Percentiles rank a stretch among this genome's conserved stretches.
phyloP scores from a whole-genome alignment of 495 filamentous ascomycete genomes.

The Penicillium pulvis region DNA sequence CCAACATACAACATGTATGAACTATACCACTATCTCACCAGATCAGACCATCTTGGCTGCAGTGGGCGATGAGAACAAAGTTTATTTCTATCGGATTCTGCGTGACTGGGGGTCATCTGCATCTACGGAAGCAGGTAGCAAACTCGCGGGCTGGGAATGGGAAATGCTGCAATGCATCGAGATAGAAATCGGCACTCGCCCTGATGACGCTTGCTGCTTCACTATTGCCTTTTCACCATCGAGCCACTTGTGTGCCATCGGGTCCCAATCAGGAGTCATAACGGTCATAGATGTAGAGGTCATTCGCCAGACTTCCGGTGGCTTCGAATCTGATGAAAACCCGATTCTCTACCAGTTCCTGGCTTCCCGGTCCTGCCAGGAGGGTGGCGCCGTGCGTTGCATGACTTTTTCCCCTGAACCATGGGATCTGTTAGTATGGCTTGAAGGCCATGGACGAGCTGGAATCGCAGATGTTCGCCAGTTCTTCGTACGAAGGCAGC shows the following conservation, averaged over 20 bases:
- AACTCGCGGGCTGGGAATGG: constrained; percentile 44
- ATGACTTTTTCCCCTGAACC: constrained; percentile 90
- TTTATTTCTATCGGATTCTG: constrained; percentile 72
- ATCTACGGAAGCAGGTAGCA: constrained; percentile 45
- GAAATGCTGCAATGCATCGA: constrained; percentile 36
- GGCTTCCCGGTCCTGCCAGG: constrained; percentile 59
- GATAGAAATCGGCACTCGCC: constrained; percentile 37
- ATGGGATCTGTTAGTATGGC: constrained; percentile 90
- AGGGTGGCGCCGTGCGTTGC: constrained; percentile 79
- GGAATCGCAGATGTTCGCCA: constrained; percentile 83
- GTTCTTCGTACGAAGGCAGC: constrained; percentile 74
- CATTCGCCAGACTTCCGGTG: constrained; percentile 39
- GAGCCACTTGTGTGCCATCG: constrained; percentile 67
- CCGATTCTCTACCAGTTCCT: constrained; percentile 49
- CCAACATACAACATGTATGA: constrained; percentile 77
- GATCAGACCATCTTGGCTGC: constrained; percentile 79
- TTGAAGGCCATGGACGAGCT: constrained; percentile 82
- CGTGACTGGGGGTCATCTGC: constrained; percentile 43
- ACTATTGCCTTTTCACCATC: constrained; percentile 72
- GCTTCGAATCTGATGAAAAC: constrained; percentile 35
- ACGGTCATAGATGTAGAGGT: constrained; percentile 64
- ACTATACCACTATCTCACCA: constrained; percentile 89
- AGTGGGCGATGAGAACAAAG: constrained; percentile 80
- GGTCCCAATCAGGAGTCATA: constrained; percentile 71
- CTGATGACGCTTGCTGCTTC: constrained; percentile 59